Percentiles rank a stretch among this genome's conserved stretches.
phyloP scores from a whole-genome alignment of 805 yeast species.

The Candida tammaniensis region DNA sequence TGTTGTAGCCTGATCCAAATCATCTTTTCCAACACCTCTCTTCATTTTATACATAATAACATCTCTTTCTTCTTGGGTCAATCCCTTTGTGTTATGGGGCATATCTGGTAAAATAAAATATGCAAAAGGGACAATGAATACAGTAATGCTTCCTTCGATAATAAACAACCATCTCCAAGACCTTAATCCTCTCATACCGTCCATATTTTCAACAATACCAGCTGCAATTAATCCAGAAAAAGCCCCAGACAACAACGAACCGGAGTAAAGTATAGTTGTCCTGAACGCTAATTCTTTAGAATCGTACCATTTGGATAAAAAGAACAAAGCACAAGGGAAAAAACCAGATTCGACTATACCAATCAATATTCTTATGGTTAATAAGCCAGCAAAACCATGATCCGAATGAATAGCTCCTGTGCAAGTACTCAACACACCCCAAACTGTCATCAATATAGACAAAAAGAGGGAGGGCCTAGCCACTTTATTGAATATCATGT shows the following conservation, averaged over 20 bases:
- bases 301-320: constrained; percentile 55
- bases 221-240: constrained; percentile 54
- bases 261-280: constrained; percentile 49
- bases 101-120: constrained; percentile 50
- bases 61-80: constrained; percentile 45
- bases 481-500: constrained; percentile 43
- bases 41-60: constrained; percentile 39
- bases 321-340: constrained; percentile 47
- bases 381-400: constrained; percentile 37
- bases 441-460: constrained; percentile 45
- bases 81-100: constrained; percentile 49
- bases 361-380: constrained; percentile 45
- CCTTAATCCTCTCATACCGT: constrained; percentile 37
- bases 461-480: constrained; percentile 53
- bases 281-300: constrained; percentile 48
- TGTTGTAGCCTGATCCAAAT: constrained; percentile 31
- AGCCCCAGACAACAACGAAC: constrained; percentile 52
- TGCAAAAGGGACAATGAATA: constrained; percentile 42
- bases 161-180: constrained; percentile 58
- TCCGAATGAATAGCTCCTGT: constrained; percentile 43
- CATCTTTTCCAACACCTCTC: constrained; percentile 39
- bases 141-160: constrained; percentile 55
- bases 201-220: constrained; percentile 46
- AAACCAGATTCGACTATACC: constrained; percentile 49
- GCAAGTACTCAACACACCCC: constrained; percentile 50